Evolutionary conservation across 2,329 filamentous ascomycete species (phyloP).

Genomic region (Magnaporthiopsis poae): DNA sequence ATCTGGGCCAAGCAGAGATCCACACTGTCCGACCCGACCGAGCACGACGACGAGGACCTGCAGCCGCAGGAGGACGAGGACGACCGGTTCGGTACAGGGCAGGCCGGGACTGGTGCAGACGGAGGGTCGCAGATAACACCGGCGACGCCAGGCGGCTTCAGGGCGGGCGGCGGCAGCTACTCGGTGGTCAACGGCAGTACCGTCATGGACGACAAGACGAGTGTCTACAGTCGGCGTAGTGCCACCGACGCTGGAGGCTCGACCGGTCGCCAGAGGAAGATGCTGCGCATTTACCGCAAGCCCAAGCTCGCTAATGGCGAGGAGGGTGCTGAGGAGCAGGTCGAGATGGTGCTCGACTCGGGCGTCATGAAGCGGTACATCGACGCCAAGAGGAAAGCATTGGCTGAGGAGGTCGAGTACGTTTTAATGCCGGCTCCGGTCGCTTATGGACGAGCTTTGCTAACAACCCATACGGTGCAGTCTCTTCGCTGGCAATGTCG

Average conservation of each 20-base stretch:
- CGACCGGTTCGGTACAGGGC: constrained; percentile 41
- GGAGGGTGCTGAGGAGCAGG: constrained; percentile 4
- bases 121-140: constrained; percentile 5
- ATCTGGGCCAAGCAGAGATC: constrained; percentile 86
- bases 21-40: constrained; percentile 62
- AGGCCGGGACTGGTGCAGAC: background rate
- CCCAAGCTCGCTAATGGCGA: background rate
- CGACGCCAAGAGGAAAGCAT: constrained; percentile 61
- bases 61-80: constrained; percentile 50
- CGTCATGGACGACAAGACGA: constrained; percentile 25
- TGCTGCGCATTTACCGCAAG: constrained; percentile 6
- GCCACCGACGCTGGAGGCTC: constrained; percentile 5
- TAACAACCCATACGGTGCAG: constrained; percentile 10
- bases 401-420: constrained; percentile 62
- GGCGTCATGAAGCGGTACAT: constrained; percentile 84
- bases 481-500: constrained; percentile 6
- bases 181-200: constrained; percentile 2
- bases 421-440: constrained; percentile 24
- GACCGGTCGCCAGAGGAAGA: constrained; percentile 4
- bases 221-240: constrained; percentile 7
- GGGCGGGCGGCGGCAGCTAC: background rate
- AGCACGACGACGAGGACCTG: constrained; percentile 55
- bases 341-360: constrained; percentile 64
- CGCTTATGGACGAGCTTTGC: constrained; percentile 2
- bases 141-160: constrained; percentile 1